Base-by-base conservation (phyloP, 202 grass and related monocot genomes). In the Saccharum hybrid region DNA sequence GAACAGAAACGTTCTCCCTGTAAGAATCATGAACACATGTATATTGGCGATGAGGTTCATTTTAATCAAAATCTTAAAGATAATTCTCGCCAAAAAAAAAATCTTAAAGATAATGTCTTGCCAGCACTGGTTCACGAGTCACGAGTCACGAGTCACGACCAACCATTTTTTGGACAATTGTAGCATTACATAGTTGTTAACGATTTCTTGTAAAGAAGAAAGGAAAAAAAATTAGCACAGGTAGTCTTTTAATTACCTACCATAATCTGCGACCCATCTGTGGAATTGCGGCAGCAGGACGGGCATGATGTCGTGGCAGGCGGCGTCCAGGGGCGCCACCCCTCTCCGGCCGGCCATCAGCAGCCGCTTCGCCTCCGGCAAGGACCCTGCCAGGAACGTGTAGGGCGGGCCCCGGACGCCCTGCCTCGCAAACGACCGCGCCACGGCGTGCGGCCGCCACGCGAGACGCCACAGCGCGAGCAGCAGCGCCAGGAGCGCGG, bases 261-360 rank as follows among this genome's bases (percentile, higher is more conserved):
- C 89, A 77, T 90, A 87, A 5, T 80, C 51, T 1, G 76, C 82
- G 3, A 70, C 74, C 89, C 85, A 90, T 81, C 69, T 81, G 54
- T 40, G 72, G 51, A 81, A 87, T 36, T 77, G 76, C 26, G 78
- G 79, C 31, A 84, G 54, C 30, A 87, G 63, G 72, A 81, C 54
- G 2, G 88, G 81, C 60, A 67, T 87, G 62, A 81, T 56, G 34
- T 90, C 81, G 69, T 90, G 81, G 33, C 33, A 81, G 52, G 34
- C 3, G 63, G 86, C 66, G 67, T 87, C 81, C 64, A 90, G 68
- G 2, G 74, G 66, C 51, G 66, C 3, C 51, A 61, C 45, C 37
- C 83, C 31, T 28, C 45, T 31, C 30, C 67, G 41, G 39, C 71
- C 81, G 12, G 36, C 78, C 6, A 31, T 52, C 33, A 30, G 51